A percentile compares a stretch with the other conserved stretches of the same genome.
phyloP scores from a whole-genome alignment of 768 basidiomycete species.

The Lactarius evosmus region DNA sequence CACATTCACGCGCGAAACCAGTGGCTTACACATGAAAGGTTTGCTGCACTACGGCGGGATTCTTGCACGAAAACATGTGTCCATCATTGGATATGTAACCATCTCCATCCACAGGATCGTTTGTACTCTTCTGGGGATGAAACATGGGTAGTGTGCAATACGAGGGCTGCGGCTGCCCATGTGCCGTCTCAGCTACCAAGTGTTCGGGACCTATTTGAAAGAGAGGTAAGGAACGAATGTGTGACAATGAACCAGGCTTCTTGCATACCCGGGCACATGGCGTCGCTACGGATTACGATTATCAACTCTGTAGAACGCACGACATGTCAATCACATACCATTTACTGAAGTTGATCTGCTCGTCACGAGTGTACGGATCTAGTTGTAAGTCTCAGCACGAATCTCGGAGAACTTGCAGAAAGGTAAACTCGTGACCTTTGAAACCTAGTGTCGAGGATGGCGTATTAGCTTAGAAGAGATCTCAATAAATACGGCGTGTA shows the following conservation, averaged over 20 bases:
- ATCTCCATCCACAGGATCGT: slow-evolving; percentile 32
- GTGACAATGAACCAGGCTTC: not conserved
- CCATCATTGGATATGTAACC: slow-evolving; percentile 58
- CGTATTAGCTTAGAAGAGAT: not conserved
- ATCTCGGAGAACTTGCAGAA: not conserved
- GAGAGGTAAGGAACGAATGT: not conserved
- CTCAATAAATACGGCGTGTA: not conserved
- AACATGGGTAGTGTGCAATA: slow-evolving; percentile 55
- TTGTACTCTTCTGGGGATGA: slow-evolving; percentile 40
- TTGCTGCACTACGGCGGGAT: slow-evolving; percentile 51
- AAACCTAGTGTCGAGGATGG: slow-evolving; percentile 40
- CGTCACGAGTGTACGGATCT: slow-evolving; percentile 60
- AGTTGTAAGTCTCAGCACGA: not conserved
- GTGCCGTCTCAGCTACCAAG: slow-evolving; percentile 28
- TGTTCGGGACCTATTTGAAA: slow-evolving; percentile 49
- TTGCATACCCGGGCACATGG: slow-evolving; percentile 47
- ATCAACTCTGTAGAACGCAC: not conserved
- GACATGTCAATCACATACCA: slow-evolving; percentile 40
- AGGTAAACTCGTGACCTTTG: slow-evolving; percentile 39
- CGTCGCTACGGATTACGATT: slow-evolving; percentile 38
- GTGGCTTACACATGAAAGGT: slow-evolving; percentile 56
- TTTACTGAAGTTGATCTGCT: slow-evolving; percentile 49
- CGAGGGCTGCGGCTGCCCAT: slow-evolving; percentile 48
- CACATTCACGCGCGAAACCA: not conserved
- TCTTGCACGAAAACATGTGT: slow-evolving; percentile 51